These are phyloP conservation scores for Penicillium lividum DNA, from an alignment of 495 filamentous ascomycete genomes.

Conservation along the genomic window DNA sequence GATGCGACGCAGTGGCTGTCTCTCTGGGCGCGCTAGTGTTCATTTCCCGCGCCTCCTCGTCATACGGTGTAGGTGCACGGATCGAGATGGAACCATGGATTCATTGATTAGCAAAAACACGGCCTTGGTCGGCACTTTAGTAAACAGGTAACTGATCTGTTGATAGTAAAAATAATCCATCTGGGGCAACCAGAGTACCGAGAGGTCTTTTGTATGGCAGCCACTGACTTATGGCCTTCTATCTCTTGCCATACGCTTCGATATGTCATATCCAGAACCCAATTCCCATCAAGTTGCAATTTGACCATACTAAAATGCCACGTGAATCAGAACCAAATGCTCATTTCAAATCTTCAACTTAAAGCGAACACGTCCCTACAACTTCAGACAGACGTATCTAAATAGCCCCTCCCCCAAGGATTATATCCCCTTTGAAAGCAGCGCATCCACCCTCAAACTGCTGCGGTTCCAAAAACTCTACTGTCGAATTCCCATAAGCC, in stretches of 20 bases:
- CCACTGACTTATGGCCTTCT: too few relatives aligned
- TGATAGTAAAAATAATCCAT: too few relatives aligned
- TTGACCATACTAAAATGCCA: too few relatives aligned
- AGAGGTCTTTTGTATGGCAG: too few relatives aligned
- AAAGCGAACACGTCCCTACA: too few relatives aligned
- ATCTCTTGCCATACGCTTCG: too few relatives aligned
- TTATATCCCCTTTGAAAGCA: neutral
- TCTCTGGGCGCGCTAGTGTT: neutral
- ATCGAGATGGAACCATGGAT: neutral
- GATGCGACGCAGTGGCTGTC: neutral
- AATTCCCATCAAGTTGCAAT: too few relatives aligned
- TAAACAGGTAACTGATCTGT: neutral
- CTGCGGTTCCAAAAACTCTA: neutral
- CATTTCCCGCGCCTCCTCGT: slow-evolving; percentile 10
- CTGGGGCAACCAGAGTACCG: too few relatives aligned
- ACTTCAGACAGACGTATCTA: neutral
- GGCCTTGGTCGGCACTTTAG: neutral
- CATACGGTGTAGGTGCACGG: slow-evolving; percentile 4
- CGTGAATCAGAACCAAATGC: too few relatives aligned
- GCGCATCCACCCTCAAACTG: slow-evolving; percentile 10
- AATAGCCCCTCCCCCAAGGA: slow-evolving; percentile 9
- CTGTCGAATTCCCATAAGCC: slow-evolving; percentile 6
- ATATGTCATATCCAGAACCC: too few relatives aligned
- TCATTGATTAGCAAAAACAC: neutral
- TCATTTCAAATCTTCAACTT: too few relatives aligned